Evolutionary conservation across 805 yeast species (phyloP).

Genomic region (Blastobotrys peoriensis): DNA sequence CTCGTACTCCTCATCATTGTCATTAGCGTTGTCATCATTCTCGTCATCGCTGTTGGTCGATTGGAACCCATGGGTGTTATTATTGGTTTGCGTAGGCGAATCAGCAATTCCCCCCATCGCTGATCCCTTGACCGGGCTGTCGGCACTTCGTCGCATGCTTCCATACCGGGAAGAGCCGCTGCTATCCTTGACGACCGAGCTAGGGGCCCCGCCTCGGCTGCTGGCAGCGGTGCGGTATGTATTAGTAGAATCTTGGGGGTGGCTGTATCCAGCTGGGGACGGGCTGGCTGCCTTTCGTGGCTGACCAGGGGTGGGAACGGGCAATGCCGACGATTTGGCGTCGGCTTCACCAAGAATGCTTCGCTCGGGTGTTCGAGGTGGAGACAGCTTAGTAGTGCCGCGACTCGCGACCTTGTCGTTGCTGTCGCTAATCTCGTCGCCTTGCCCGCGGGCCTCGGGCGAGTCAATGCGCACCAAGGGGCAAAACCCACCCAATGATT

Average conservation of each 20-base stretch:
- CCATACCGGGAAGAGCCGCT: background rate
- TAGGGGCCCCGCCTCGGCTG: slow-evolving; percentile 1
- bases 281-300: slow-evolving; percentile 64
- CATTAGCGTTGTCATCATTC: slow-evolving; percentile 2
- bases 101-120: background rate
- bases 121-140: background rate
- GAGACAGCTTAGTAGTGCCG: slow-evolving; percentile 17
- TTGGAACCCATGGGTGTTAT: no score
- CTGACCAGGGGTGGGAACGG: slow-evolving; percentile 92
- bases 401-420: background rate
- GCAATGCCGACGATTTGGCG: slow-evolving; percentile 72
- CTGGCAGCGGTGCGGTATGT: background rate
- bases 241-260: background rate
- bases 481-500: slow-evolving; percentile 32
- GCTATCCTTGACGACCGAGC: background rate
- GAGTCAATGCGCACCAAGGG: slow-evolving; percentile 28
- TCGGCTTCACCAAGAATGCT: slow-evolving; percentile 63
- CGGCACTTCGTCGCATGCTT: background rate
- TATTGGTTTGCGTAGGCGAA: background rate
- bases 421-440: background rate
- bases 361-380: slow-evolving; percentile 71
- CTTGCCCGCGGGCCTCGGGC: slow-evolving; percentile 13
- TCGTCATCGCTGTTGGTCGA: slow-evolving; percentile 11
- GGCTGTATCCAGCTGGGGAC: slow-evolving; percentile 11
- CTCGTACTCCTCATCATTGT: slow-evolving; percentile 3